These are phyloP conservation scores for Calonectria henricotiae DNA, from an alignment of 2,329 filamentous ascomycete species.

Conservation along the genomic window DNA sequence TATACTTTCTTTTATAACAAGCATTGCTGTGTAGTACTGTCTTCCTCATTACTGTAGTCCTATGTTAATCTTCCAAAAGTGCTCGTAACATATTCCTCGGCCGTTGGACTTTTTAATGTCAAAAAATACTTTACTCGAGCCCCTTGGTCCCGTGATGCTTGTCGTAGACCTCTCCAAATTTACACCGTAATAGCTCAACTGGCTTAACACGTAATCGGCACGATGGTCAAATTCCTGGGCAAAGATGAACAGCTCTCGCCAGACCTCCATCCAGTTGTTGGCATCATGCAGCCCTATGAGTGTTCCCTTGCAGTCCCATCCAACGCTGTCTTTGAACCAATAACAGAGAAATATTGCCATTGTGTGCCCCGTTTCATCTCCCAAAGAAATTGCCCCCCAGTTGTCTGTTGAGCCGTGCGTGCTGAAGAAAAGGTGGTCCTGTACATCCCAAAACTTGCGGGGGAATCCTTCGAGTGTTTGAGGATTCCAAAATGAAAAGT, in stretches of 20 bases:
- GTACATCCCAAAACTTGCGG: constrained; percentile 25
- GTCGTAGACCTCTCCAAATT: not conserved
- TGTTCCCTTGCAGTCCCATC: constrained; percentile 21
- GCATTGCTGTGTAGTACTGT: no score
- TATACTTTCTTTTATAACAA: no score
- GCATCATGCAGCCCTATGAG: constrained; percentile 5
- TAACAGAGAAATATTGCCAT: constrained; percentile 19
- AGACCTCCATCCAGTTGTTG: constrained; percentile 18
- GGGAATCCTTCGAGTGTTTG: constrained; percentile 12
- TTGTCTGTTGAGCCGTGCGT: constrained; percentile 15
- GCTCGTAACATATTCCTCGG: constrained; percentile 13
- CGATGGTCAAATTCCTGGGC: constrained; percentile 16
- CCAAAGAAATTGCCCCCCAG: constrained; percentile 22
- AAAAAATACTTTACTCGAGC: constrained; percentile 11
- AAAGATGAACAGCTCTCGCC: constrained; percentile 21
- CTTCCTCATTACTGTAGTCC: not conserved
- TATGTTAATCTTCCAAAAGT: constrained; percentile 25
- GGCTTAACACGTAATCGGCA: constrained; percentile 10
- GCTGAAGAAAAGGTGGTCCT: constrained; percentile 29
- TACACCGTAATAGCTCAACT: constrained; percentile 15
- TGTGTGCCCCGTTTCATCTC: not conserved
- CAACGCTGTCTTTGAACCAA: constrained; percentile 1
- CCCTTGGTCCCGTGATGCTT: not conserved
- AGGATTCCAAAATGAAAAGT: not conserved
- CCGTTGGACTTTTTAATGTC: constrained; percentile 16